These are phyloP conservation scores for Acer saccharum DNA, from an alignment of 345 rosid genomes.

Conservation along the genomic window DNA sequence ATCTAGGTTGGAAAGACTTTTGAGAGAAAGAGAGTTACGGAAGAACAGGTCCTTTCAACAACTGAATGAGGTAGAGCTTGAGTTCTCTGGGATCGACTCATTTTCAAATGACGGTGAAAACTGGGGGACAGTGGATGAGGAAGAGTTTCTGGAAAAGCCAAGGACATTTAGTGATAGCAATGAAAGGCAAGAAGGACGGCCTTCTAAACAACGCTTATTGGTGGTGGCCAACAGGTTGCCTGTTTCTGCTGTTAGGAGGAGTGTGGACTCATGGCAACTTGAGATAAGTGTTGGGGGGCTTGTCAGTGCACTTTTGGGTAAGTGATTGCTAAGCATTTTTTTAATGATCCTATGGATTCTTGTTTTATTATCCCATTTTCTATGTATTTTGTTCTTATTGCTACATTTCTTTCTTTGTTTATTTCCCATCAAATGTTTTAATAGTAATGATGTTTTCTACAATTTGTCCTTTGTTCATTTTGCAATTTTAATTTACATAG, in stretches of 20 bases:
- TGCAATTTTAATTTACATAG: neutral
- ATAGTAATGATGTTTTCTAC: neutral
- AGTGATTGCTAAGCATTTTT: conserved; percentile 9
- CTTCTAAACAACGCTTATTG: conserved; percentile 52
- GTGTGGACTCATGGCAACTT: conserved; percentile 52
- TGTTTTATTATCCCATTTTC: too few relatives aligned
- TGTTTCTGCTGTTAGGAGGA: conserved; percentile 52
- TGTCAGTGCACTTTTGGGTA: conserved; percentile 62
- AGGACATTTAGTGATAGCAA: conserved; percentile 23
- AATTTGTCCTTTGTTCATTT: neutral
- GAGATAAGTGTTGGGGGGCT: conserved; percentile 59
- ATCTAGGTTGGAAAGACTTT: conserved; percentile 55
- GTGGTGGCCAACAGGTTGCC: conserved; percentile 68
- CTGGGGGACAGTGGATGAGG: conserved; percentile 28
- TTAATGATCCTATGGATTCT: neutral
- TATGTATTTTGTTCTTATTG: neutral
- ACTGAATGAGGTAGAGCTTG: conserved; percentile 37
- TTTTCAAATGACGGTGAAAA: conserved; percentile 28
- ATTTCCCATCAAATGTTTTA: neutral
- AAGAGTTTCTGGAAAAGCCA: conserved; percentile 16
- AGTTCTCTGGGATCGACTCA: conserved; percentile 24
- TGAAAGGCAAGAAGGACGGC: conserved; percentile 30
- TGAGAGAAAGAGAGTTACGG: conserved; percentile 53
- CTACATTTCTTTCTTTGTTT: neutral
- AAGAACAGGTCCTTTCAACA: conserved; percentile 31